These are phyloP conservation scores for Aureobasidium sp. DNA, from an alignment of 2,329 filamentous ascomycete species.

Conservation along the genomic window DNA sequence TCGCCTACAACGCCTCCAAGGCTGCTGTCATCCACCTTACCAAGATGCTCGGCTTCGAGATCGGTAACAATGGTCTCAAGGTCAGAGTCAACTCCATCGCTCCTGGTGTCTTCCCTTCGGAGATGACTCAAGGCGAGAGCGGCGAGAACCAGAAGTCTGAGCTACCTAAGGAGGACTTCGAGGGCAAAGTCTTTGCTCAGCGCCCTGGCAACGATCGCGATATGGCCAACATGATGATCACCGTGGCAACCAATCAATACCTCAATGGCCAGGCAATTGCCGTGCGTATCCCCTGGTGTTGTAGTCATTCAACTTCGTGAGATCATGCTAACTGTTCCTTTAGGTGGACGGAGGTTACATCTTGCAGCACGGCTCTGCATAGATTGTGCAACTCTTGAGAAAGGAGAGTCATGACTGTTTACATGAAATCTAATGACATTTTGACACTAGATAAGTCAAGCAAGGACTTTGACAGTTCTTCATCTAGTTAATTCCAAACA, in stretches of 20 bases:
- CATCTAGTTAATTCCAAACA: background rate
- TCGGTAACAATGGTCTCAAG: slow-evolving; percentile 43
- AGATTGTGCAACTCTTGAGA: background rate
- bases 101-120: slow-evolving; percentile 48
- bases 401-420: background rate
- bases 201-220: slow-evolving; percentile 50
- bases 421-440: background rate
- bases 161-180: slow-evolving; percentile 42
- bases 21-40: slow-evolving; percentile 46
- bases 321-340: background rate
- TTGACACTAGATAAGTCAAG: background rate
- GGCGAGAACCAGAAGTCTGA: slow-evolving; percentile 46
- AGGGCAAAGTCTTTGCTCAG: slow-evolving; percentile 39
- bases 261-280: slow-evolving; percentile 41
- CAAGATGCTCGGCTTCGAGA: slow-evolving; percentile 45
- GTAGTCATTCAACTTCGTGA: background rate
- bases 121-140: slow-evolving; percentile 48
- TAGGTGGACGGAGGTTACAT: slow-evolving; percentile 44
- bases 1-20: slow-evolving; percentile 42
- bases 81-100: slow-evolving; percentile 50
- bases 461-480: background rate
- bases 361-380: slow-evolving; percentile 20
- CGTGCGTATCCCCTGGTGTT: slow-evolving; percentile 23
- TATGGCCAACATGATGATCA: slow-evolving; percentile 32
- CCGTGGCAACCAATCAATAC: slow-evolving; percentile 39